These are phyloP conservation scores for Neurospora pannonica DNA, from an alignment of 495 filamentous ascomycete genomes.

Conservation along the genomic window DNA sequence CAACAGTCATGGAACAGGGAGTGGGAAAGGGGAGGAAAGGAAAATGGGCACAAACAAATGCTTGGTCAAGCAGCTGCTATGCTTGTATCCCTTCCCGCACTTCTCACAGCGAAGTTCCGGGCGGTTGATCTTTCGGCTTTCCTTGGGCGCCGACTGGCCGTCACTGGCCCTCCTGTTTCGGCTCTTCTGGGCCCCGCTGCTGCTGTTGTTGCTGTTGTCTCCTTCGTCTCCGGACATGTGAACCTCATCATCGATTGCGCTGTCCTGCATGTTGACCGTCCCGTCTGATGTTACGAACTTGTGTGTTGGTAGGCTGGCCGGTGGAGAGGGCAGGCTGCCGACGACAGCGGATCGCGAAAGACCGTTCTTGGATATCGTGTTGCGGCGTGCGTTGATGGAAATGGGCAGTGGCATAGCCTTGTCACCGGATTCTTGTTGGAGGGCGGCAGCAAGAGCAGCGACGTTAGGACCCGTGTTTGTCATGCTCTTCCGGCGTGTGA, in stretches of 20 bases:
- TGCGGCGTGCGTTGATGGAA: slow-evolving; percentile 35
- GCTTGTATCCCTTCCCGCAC: slow-evolving; percentile 99
- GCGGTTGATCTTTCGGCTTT: slow-evolving; percentile 60
- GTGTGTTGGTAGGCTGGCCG: slow-evolving; percentile 37
- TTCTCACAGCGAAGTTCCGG: slow-evolving; percentile 91
- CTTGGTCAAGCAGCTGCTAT: slow-evolving; percentile 99
- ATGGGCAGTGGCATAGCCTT: slow-evolving; percentile 44
- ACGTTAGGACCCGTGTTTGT: slow-evolving; percentile 62
- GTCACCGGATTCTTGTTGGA: slow-evolving; percentile 55
- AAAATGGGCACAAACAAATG: slow-evolving; percentile 91
- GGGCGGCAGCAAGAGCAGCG: slow-evolving; percentile 60
- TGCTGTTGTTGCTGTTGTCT: slow-evolving; percentile 52
- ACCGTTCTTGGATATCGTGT: slow-evolving; percentile 41
- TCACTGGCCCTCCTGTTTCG: slow-evolving; percentile 78
- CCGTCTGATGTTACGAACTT: slow-evolving; percentile 29
- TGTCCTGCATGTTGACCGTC: slow-evolving; percentile 38
- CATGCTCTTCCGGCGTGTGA: slow-evolving; percentile 91
- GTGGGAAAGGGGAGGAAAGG: slow-evolving; percentile 35
- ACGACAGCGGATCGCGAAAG: slow-evolving; percentile 34
- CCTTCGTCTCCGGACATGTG: slow-evolving; percentile 47
- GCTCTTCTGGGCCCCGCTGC: slow-evolving; percentile 51
- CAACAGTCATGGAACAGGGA: slow-evolving; percentile 21
- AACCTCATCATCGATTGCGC: slow-evolving; percentile 50
- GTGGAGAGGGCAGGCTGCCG: slow-evolving; percentile 49
- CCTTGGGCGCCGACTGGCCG: slow-evolving; percentile 69